Evolutionary conservation across 129 eudicot genomes (phyloP).

Genomic region (Flaveria trinervia): DNA sequence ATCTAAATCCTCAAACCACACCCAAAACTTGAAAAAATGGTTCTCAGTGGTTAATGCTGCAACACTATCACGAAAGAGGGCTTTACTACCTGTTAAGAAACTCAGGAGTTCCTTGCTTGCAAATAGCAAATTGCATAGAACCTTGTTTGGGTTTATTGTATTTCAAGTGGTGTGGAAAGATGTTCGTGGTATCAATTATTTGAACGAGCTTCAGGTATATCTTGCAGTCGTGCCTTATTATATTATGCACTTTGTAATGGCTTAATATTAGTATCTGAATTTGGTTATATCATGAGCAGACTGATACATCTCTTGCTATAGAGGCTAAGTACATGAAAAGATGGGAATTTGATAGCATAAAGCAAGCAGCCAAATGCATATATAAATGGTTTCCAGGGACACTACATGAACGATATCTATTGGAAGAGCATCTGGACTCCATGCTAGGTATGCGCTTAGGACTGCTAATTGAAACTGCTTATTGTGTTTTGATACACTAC

Average conservation of each 20-base stretch:
- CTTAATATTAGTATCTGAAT: background rate
- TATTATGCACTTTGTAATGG: background rate
- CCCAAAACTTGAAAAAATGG: conserved; percentile 61
- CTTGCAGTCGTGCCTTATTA: background rate
- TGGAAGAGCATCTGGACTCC: conserved; percentile 62
- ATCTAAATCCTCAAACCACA: conserved; percentile 35
- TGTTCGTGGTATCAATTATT: conserved; percentile 91
- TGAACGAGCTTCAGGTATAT: conserved; percentile 93
- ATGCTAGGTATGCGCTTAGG: conserved; percentile 51
- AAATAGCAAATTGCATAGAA: conserved; percentile 77
- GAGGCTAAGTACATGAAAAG: conserved; percentile 86
- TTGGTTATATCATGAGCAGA: conserved; percentile 48
- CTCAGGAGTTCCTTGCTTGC: conserved; percentile 66
- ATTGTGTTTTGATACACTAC: background rate
- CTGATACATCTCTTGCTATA: conserved; percentile 89
- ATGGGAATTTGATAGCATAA: conserved; percentile 97
- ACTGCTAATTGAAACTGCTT: background rate
- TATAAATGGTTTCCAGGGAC: conserved; percentile 89
- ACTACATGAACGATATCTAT: conserved; percentile 44
- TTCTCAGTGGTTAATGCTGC: conserved; percentile 57
- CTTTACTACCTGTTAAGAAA: conserved; percentile 78
- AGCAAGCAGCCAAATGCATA: conserved; percentile 66
- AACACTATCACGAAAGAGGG: conserved; percentile 69
- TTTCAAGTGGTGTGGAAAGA: conserved; percentile 80
- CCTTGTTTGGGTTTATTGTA: conserved; percentile 87